Evolutionary conservation across 2,329 filamentous ascomycete genomes (phyloP).

Genomic region (Fusarium anthophilum): DNA sequence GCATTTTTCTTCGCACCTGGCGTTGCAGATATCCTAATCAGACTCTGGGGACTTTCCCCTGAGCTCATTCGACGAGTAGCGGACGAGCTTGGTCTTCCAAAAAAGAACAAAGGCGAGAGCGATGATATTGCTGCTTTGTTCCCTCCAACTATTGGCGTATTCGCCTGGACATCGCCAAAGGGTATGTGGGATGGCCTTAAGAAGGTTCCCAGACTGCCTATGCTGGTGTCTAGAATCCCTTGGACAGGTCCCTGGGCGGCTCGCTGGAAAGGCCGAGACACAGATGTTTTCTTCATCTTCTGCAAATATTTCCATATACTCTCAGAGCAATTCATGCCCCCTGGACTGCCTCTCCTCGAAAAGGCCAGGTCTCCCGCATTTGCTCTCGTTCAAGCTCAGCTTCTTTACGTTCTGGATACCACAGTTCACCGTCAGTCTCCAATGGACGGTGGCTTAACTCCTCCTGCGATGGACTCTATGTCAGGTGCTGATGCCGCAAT

Average conservation of each 20-base stretch:
- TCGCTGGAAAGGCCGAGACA: constrained; percentile 87
- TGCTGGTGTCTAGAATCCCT: constrained; percentile 76
- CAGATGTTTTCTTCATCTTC: constrained; percentile 91
- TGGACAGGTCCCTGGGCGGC: constrained; percentile 89
- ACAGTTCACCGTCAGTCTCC: constrained; percentile 81
- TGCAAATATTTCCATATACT: constrained; percentile 88
- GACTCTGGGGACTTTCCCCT: constrained; percentile 79
- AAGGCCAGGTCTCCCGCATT: constrained; percentile 78
- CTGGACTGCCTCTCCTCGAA: constrained; percentile 60
- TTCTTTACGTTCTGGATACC: constrained; percentile 80
- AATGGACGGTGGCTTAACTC: constrained; percentile 55
- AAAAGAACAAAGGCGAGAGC: constrained; percentile 64
- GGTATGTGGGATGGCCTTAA: constrained; percentile 66
- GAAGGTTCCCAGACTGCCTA: constrained; percentile 70
- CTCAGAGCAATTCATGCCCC: constrained; percentile 75
- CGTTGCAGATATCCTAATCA: constrained; percentile 82
- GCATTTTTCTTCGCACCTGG: constrained; percentile 93
- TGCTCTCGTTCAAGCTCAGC: constrained; percentile 82
- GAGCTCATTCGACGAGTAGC: constrained; percentile 76
- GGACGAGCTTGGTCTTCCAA: constrained; percentile 72
- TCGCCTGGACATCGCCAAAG: constrained; percentile 65
- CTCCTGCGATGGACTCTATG: constrained; percentile 56
- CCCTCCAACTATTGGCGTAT: constrained; percentile 69
- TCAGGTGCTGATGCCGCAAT: constrained; percentile 72
- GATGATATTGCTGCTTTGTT: constrained; percentile 75